A percentile compares a stretch with the other conserved stretches of the same genome.
Evolutionary conservation across 768 basidiomycete genomes (phyloP).

Genomic region (Collybia mongolica): DNA sequence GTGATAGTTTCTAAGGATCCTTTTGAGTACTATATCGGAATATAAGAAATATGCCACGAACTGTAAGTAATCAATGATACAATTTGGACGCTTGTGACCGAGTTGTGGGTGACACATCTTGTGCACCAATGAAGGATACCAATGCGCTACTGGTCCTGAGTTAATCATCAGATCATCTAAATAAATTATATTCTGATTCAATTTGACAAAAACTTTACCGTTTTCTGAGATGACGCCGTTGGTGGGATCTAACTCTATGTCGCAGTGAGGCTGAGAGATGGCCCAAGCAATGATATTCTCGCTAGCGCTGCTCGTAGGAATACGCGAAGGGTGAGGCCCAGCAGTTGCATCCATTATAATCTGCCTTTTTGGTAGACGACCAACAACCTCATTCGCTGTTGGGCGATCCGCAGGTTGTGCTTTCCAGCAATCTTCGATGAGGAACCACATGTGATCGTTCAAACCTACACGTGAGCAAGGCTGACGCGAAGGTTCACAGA

Average conservation of each 20-base stretch:
- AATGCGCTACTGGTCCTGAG: no score
- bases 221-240: no score
- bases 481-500: not conserved
- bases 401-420: not conserved
- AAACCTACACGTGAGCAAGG: not conserved
- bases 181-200: no score
- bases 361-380: not conserved
- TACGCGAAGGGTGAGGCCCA: no score
- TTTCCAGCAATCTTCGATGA: constrained; percentile 6
- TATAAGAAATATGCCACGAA: not conserved
- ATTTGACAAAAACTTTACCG: no score
- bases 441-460: constrained; percentile 2
- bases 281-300: no score
- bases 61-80: not conserved
- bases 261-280: no score
- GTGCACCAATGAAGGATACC: not conserved
- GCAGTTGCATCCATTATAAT: no score
- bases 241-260: no score
- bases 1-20: constrained; percentile 21
- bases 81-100: constrained; percentile 22
- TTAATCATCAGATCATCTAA: no score
- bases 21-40: not conserved
- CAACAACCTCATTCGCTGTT: not conserved
- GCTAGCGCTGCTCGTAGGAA: no score
- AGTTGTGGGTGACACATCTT: constrained; percentile 14